Conservation (phyloP, 805 yeast species). For the Kazachstania psychrophila region DNA sequence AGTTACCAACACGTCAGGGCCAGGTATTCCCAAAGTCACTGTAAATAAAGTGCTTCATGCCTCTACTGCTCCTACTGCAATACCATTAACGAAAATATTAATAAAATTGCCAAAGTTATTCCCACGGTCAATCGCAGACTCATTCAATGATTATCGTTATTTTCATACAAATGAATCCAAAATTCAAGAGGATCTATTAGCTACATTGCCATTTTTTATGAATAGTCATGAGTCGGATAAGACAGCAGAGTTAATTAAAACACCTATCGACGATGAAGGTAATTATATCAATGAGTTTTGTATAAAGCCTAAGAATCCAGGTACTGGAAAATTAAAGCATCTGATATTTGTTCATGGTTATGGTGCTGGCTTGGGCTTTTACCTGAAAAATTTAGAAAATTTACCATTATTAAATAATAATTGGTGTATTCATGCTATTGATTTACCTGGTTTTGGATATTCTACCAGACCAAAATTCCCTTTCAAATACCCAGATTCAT, state of each 20-base stretch:
- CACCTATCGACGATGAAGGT: slow-evolving; percentile 37
- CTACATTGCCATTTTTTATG: slow-evolving; percentile 40
- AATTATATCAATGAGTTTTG: slow-evolving; percentile 68
- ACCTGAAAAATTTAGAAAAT: slow-evolving; percentile 59
- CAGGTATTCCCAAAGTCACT: too few species aligned
- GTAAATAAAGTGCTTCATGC: neutral
- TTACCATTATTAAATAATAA: slow-evolving; percentile 34
- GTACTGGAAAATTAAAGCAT: slow-evolving; percentile 30
- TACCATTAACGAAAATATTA: slow-evolving; percentile 45
- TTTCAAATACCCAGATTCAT: slow-evolving; percentile 22
- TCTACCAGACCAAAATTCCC: slow-evolving; percentile 72
- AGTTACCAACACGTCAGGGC: too few species aligned
- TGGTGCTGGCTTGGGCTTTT: slow-evolving; percentile 89
- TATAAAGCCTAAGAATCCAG: slow-evolving; percentile 39
- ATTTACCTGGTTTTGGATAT: slow-evolving; percentile 83
- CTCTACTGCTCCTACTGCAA: slow-evolving; percentile 60
- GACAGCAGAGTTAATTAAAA: slow-evolving; percentile 25
- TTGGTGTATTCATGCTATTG: slow-evolving; percentile 80
- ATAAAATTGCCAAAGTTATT: slow-evolving; percentile 39
- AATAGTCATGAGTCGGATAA: slow-evolving; percentile 19
- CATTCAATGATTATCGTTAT: slow-evolving; percentile 43
- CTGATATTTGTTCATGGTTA: slow-evolving; percentile 85
- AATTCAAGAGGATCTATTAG: slow-evolving; percentile 40
- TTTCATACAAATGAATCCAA: slow-evolving; percentile 29
- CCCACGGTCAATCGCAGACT: slow-evolving; percentile 46